Conservation (phyloP, 768 basidiomycete species). For the Leccinum sublutescens region DNA sequence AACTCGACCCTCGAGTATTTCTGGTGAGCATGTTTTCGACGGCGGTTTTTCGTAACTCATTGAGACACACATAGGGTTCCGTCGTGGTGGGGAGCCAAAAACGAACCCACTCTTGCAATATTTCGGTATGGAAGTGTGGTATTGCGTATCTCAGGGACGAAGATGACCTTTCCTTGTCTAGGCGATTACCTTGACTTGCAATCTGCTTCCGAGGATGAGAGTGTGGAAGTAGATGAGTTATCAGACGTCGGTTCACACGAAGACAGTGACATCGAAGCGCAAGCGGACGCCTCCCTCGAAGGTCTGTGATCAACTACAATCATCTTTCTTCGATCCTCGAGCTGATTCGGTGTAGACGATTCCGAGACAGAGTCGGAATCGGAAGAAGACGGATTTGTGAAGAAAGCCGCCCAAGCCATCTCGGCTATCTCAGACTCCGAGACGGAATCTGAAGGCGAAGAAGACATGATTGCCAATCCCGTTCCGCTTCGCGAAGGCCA, state of each 20-base stretch:
- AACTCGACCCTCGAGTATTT: conserved; percentile 3
- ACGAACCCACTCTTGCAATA: conserved; percentile 48
- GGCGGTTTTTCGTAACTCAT: neutral
- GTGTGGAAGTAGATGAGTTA: conserved; percentile 18
- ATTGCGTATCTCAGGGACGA: neutral
- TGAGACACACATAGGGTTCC: conserved; percentile 1
- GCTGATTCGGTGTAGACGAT: conserved; percentile 25
- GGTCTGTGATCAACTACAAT: conserved; percentile 10
- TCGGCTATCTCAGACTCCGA: conserved; percentile 30
- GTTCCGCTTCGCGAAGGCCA: conserved; percentile 45
- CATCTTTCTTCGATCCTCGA: neutral
- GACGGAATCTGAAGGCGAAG: conserved; percentile 47
- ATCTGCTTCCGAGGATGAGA: conserved; percentile 48
- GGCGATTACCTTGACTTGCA: conserved; percentile 47
- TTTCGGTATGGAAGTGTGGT: conserved; percentile 39
- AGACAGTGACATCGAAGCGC: conserved; percentile 26
- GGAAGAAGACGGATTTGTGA: conserved; percentile 22
- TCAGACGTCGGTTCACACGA: conserved; percentile 18
- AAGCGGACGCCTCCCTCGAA: conserved; percentile 9
- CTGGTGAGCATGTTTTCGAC: conserved; percentile 10
- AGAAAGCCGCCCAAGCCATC: conserved; percentile 8
- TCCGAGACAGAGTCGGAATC: conserved; percentile 51
- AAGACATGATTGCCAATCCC: conserved; percentile 28
- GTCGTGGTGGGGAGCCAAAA: conserved; percentile 4
- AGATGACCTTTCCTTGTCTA: conserved; percentile 13